These are phyloP conservation scores for Phytopythium aichiense DNA, from an alignment of 352 stramenopile species.

Conservation along the genomic window DNA sequence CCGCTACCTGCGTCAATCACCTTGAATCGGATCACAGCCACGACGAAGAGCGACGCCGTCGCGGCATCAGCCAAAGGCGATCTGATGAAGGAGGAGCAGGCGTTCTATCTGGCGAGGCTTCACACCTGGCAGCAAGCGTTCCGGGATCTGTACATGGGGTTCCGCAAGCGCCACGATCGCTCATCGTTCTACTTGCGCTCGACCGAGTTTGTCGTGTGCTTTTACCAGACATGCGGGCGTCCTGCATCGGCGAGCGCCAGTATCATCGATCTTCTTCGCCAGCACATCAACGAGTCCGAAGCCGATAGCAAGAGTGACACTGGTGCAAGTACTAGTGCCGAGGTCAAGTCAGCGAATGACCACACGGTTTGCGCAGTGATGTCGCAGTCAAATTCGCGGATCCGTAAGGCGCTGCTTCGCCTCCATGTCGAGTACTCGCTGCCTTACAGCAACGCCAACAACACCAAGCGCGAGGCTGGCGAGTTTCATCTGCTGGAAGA, in stretches of 20 bases:
- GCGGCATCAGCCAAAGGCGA: slow-evolving; percentile 18
- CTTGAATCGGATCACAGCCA: slow-evolving; percentile 27
- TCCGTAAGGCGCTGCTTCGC: slow-evolving; percentile 63
- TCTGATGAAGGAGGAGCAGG: slow-evolving; percentile 45
- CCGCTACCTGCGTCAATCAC: slow-evolving; percentile 47
- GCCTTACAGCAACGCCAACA: slow-evolving; percentile 46
- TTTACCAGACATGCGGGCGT: slow-evolving; percentile 27
- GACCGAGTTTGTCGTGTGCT: slow-evolving; percentile 59
- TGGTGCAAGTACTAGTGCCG: background rate
- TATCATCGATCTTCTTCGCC: slow-evolving; percentile 25
- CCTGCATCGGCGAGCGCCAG: background rate
- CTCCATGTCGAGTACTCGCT: slow-evolving; percentile 51
- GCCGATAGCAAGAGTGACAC: slow-evolving; percentile 2
- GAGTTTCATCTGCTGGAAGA: slow-evolving; percentile 47
- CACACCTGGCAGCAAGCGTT: slow-evolving; percentile 67
- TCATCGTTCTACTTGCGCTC: slow-evolving; percentile 55
- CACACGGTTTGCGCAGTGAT: slow-evolving; percentile 46
- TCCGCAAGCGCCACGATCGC: slow-evolving; percentile 18
- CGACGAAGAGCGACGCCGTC: slow-evolving; percentile 22
- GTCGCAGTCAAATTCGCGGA: slow-evolving; percentile 58
- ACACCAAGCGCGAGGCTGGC: slow-evolving; percentile 34
- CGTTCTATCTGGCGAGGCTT: slow-evolving; percentile 55
- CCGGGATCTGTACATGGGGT: slow-evolving; percentile 61
- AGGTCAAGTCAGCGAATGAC: background rate
- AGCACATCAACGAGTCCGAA: slow-evolving; percentile 24